phyloP scores from a whole-genome alignment of 768 basidiomycete genomes.

The Phaeotremella fagi region DNA sequence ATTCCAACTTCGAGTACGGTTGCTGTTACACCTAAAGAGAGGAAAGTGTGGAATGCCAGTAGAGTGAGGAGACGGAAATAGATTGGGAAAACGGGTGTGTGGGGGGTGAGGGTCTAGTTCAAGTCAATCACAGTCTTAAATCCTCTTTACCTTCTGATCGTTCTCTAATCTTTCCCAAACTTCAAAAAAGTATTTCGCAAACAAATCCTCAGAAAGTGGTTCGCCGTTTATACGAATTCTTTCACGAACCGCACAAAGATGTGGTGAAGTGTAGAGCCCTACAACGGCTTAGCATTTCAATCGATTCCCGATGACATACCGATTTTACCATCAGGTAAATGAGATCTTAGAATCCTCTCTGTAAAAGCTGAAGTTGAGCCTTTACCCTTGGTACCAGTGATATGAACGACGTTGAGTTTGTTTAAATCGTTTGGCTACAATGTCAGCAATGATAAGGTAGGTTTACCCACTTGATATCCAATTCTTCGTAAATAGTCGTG shows the following conservation, averaged over 20 bases:
- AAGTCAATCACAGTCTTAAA: neutral
- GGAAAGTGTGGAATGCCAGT: conserved; percentile 84
- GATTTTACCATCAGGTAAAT: conserved; percentile 62
- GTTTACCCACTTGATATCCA: conserved; percentile 69
- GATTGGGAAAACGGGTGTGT: conserved; percentile 69
- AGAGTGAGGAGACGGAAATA: conserved; percentile 94
- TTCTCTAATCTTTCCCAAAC: conserved; percentile 80
- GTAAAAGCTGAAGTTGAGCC: conserved; percentile 94
- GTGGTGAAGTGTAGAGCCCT: conserved; percentile 96
- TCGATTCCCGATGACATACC: conserved; percentile 54
- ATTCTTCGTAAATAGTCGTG: conserved; percentile 79
- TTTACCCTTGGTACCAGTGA: conserved; percentile 97
- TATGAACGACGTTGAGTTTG: conserved; percentile 83
- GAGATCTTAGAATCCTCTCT: conserved; percentile 78
- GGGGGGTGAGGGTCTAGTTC: conserved; percentile 26
- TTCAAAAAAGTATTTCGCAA: conserved; percentile 89
- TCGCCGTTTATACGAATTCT: conserved; percentile 87
- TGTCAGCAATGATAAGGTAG: neutral
- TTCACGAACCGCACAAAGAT: conserved; percentile 91
- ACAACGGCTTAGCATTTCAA: no score
- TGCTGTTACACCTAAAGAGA: conserved; percentile 67
- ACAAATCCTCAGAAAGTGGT: conserved; percentile 80
- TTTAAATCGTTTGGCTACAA: conserved; percentile 77
- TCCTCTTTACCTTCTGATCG: conserved; percentile 54
- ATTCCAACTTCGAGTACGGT: conserved; percentile 95